Evolutionary conservation across 2,329 filamentous ascomycete genomes (phyloP), one percentile per base, ranked within the genome.

Genomic region (Akanthomyces uredinophilus): DNA sequence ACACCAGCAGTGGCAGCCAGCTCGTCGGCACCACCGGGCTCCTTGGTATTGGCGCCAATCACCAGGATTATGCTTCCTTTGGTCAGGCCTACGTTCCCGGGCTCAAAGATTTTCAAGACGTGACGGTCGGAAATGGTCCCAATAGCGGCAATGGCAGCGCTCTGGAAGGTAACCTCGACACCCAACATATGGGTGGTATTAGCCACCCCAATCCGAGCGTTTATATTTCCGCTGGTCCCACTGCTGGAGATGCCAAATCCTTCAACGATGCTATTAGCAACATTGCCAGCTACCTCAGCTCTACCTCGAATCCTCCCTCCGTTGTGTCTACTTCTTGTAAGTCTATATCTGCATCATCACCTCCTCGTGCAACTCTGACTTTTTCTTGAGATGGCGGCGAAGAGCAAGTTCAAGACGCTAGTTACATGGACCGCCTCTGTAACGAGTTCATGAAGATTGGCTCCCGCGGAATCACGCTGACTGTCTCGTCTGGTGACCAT

Each of bases 371-470:
- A 11, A 8, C 10, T 10, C 32, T 11, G 10, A 35, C 32, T 5
- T 29, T 6, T 4, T 35, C 2, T 35, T 35, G 7, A n/a, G 85
- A 85, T 69, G 77, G 74, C 18, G 80, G 79, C 66, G 79, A 81
- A 64, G 82, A 85, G 70, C 77, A 74, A 13, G 77, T 78, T 60
- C 70, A 61, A 16, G 52, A 60, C 16, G 32, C 29, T 3, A 37
- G 37, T 35, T 66, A 66, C 63, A 50, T 65, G 20, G 68, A 74
- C 46, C 74, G 82, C 2, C 81, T 84, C 68, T 85, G 82, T 69
- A 71, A 75, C 63, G 81, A 84, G 73, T 84, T 81, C 69, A 78
- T 84, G 77, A 85, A 85, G 73, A 76, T 83, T 1, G 81, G 79
- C 20, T 56, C 82, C 83, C 53, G 61, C 5, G 82, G 81, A 35